Percentiles rank a stretch among this genome's conserved stretches.
Conservation (phyloP, 2,329 filamentous ascomycete genomes). For the Berkeleyomyces basicola region DNA sequence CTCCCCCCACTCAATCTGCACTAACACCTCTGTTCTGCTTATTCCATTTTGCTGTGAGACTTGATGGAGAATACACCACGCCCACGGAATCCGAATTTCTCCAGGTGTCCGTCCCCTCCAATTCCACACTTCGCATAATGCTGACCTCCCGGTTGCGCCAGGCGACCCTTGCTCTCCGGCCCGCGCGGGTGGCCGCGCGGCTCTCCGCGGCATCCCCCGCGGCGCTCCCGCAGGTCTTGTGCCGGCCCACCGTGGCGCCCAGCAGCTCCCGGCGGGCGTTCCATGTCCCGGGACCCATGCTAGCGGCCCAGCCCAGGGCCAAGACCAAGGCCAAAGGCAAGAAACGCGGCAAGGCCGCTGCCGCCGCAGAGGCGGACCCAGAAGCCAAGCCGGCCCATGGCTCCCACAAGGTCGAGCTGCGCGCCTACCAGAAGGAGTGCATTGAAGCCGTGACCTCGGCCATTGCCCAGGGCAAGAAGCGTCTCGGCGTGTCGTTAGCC, state of each 20-base stretch:
- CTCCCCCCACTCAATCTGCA: no score
- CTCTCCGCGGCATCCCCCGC: background rate
- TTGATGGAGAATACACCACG: no score
- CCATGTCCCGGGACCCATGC: background rate
- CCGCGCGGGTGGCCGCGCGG: background rate
- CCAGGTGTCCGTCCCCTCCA: background rate
- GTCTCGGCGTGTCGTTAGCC: constrained; percentile 69
- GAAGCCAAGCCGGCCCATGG: background rate
- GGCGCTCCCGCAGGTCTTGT: background rate
- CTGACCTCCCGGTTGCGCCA: background rate
- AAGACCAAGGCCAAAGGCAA: background rate
- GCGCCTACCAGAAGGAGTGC: constrained; percentile 81
- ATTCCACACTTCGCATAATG: background rate
- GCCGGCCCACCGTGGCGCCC: background rate
- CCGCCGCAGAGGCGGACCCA: no score
- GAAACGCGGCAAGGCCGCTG: no score
- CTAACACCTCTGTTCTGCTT: no score
- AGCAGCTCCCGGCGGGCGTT: background rate
- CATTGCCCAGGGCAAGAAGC: constrained; percentile 53
- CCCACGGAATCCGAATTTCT: background rate
- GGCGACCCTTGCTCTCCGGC: background rate
- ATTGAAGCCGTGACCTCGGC: constrained; percentile 64
- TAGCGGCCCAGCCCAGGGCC: background rate
- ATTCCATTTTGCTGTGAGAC: no score
- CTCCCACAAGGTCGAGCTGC: constrained; percentile 37